Base-by-base conservation (phyloP, 805 yeast genomes). In the Yarrowia sp. region DNA sequence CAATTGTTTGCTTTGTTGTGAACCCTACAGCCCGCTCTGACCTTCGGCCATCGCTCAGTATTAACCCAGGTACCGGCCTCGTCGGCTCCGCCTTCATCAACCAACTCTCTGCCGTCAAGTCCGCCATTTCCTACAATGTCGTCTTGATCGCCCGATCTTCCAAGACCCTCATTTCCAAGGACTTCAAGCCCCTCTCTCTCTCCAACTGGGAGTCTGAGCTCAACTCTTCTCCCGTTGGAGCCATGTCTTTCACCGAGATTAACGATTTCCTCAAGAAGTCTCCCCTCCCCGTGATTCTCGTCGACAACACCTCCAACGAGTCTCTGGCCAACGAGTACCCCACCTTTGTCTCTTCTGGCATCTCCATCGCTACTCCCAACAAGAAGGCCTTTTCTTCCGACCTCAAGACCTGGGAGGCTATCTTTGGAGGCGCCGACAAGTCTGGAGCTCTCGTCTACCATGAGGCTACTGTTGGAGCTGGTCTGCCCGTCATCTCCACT, bases 391-490 rank as follows among this genome's bases (percentile, higher is more conserved):
- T 95, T 74, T 92, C 98, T 9, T 82, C 92, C 47, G 88, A 85
- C 65, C 77, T 89, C 67, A 75, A 79, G 28, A 78, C 86, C 11
- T 95, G 98, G 98, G 83, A 90, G 65, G 81, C 83, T 61, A 85
- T 95, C 65, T 90, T 90, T 71, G 73, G 75, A 39, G 76, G 77
- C 61, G 81, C 83, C 53, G 79, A 80, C 41, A 44, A 48, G 38
- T 80, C 83, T 51, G 86, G 86, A 58, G 92, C 91, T 44, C 81
- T 93, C 68, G 96, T 92, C 50, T 93, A 92, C 81, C 99, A 95
- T 74, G 99, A 95, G 81, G 96, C 99, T 60, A 91, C 98, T 8
- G 98, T 95, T 66, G 98, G 98, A 74, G 99, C 99, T 47, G 99
- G 98, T 66, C 83, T 95, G 75, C 99, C 99, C 67, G 86, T 95